Evolutionary conservation across 2,329 filamentous ascomycete genomes (phyloP), one percentile per base, ranked within the genome.

Genomic region (Tolypocladium paradoxum): DNA sequence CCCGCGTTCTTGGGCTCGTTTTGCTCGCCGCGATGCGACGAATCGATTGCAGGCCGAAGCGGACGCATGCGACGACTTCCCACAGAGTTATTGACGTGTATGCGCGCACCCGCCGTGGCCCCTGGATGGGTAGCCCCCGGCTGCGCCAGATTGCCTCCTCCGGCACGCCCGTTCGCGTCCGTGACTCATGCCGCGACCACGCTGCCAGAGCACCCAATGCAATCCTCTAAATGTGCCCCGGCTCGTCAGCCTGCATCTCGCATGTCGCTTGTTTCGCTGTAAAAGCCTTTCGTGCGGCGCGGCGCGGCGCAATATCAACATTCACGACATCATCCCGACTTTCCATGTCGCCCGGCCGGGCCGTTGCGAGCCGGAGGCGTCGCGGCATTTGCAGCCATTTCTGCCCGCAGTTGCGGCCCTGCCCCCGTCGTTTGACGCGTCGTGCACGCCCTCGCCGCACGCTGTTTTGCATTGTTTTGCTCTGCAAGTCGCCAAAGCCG

Each of bases 1-100:
- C 68, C 69, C 64, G 70, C 73, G 69, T 87, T 78, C 75, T 82
- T 83, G 76, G 80, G 80, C 83, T 88, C 77, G 63, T 83, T 84
- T 63, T 74, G 72, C 70, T 82, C 82, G 71, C 67, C 68, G 43
- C 49, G 53, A 50, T 45, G 53, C 57, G 70, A 57, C 68, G 73
- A 71, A 68, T 73, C 70, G 46, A 64, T 52, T 34, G 49, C 33
- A 40, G 35, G 24, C 37, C 48, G 22, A 51, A 54, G 8, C 18
- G 18, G 1, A 6, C 8, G 20, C 38, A 29, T 53, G 14, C 24
- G 14, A 9, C 7, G 1, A 6, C 12, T 31, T 31, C 37, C 36
- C 35, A 47, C 11, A n/a, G 37, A 61, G 53, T 52, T 62, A 59
- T 52, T 3, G 2, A 29, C 16, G 9, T 51, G 34, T 54, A 52